Evolutionary conservation across 2,329 filamentous ascomycete species (phyloP).

Genomic region (Chalaropsis ovoidea): DNA sequence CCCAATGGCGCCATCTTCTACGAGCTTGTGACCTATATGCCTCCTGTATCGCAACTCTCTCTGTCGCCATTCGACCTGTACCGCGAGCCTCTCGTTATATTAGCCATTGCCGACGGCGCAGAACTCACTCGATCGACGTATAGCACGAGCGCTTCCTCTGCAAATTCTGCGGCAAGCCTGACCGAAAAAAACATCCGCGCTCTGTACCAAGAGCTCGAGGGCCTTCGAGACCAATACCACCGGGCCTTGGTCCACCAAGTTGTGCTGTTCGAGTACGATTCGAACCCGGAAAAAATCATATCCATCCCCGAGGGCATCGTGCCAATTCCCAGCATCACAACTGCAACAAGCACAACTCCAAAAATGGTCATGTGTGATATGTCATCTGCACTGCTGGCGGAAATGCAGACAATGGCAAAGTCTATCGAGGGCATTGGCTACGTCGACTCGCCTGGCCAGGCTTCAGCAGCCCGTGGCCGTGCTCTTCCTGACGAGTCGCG

Average conservation of each 20-base stretch:
- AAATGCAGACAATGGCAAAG: conserved; percentile 64
- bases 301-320: conserved; percentile 58
- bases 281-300: conserved; percentile 40
- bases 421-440: conserved; percentile 62
- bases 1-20: conserved; percentile 79
- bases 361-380: conserved; percentile 73
- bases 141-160: conserved; percentile 35
- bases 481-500: conserved; percentile 33
- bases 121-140: conserved; percentile 51
- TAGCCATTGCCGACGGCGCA: conserved; percentile 73
- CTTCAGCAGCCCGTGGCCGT: conserved; percentile 30
- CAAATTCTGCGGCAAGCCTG: conserved; percentile 19
- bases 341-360: conserved; percentile 51
- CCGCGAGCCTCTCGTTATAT: conserved; percentile 69
- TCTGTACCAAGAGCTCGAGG: conserved; percentile 58
- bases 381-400: conserved; percentile 60
- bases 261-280: conserved; percentile 64
- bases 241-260: conserved; percentile 69
- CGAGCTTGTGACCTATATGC: conserved; percentile 70
- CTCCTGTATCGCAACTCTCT: conserved; percentile 67
- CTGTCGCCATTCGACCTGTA: conserved; percentile 85
- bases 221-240: conserved; percentile 60
- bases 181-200: conserved; percentile 49
- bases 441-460: conserved; percentile 63
- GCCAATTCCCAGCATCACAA: conserved; percentile 56